phyloP scores from a whole-genome alignment of 2,329 filamentous ascomycete genomes.

The Macroventuria anomochaeta region DNA sequence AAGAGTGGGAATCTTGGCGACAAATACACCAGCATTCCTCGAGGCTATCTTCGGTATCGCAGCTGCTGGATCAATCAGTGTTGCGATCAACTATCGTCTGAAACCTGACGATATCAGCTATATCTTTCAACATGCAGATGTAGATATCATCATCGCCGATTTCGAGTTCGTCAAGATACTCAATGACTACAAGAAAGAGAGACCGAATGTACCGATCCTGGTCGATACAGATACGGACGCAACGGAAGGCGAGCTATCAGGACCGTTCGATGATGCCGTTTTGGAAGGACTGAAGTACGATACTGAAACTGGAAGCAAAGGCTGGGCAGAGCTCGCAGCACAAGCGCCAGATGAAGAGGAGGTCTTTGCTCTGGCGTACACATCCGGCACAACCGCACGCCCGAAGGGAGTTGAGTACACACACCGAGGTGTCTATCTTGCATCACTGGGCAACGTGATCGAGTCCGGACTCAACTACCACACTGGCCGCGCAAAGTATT shows the following conservation, averaged over 20 bases:
- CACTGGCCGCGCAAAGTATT: slow-evolving; percentile 74
- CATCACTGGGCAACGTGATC: slow-evolving; percentile 81
- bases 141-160: slow-evolving; percentile 87
- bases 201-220: slow-evolving; percentile 72
- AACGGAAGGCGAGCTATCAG: slow-evolving; percentile 73
- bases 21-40: slow-evolving; percentile 94
- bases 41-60: slow-evolving; percentile 88
- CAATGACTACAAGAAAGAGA: slow-evolving; percentile 65
- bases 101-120: slow-evolving; percentile 88
- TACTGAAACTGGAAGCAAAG: slow-evolving; percentile 65
- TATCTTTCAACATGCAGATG: slow-evolving; percentile 86
- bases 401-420: slow-evolving; percentile 96
- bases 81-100: slow-evolving; percentile 75
- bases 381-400: slow-evolving; percentile 86
- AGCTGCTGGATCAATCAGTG: slow-evolving; percentile 78
- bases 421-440: slow-evolving; percentile 85
- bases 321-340: slow-evolving; percentile 78
- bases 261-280: slow-evolving; percentile 84
- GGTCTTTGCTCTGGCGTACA: slow-evolving; percentile 88
- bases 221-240: slow-evolving; percentile 86
- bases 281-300: slow-evolving; percentile 81
- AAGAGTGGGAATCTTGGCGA: slow-evolving; percentile 82
- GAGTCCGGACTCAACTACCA: slow-evolving; percentile 83
- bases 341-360: slow-evolving; percentile 78
- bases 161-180: slow-evolving; percentile 77